Conservation (phyloP, 352 stramenopile species). For the Globisporangium uncinulatum region DNA sequence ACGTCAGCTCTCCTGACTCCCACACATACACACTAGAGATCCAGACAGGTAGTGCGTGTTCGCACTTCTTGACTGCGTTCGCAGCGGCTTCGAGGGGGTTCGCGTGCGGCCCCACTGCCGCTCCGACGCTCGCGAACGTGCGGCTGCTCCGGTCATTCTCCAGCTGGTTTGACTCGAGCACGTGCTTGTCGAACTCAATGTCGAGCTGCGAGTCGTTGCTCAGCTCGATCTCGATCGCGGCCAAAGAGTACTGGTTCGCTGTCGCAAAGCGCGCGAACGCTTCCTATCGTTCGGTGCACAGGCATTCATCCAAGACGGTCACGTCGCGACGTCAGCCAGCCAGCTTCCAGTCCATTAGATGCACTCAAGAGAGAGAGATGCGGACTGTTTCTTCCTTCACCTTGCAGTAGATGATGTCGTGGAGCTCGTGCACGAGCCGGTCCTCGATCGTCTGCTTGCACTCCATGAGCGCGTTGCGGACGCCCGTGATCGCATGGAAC, state of each 20-base stretch:
- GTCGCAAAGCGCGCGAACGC: slow-evolving; percentile 57
- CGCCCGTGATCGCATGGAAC: slow-evolving; percentile 69
- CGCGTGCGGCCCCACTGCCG: not conserved
- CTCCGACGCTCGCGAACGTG: slow-evolving; percentile 15
- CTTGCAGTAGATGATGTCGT: slow-evolving; percentile 72
- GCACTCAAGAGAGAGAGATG: too few species aligned
- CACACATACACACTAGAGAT: not conserved
- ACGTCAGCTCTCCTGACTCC: too few species aligned
- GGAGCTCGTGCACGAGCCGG: slow-evolving; percentile 63
- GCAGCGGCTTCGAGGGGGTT: slow-evolving; percentile 53
- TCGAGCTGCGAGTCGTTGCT: slow-evolving; percentile 55
- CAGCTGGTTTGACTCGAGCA: slow-evolving; percentile 28
- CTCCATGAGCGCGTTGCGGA: slow-evolving; percentile 78
- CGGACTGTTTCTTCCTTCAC: slow-evolving; percentile 8
- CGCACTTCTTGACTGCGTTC: slow-evolving; percentile 63
- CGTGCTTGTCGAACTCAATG: slow-evolving; percentile 54
- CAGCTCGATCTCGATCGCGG: slow-evolving; percentile 65
- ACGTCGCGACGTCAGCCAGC: too few species aligned
- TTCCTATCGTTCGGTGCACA: slow-evolving; percentile 13
- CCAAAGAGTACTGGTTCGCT: slow-evolving; percentile 66
- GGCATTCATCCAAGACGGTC: not conserved
- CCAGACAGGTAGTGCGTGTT: not conserved
- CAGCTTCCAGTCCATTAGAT: too few species aligned
- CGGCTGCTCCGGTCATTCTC: slow-evolving; percentile 16
- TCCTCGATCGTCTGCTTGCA: slow-evolving; percentile 84